Evolutionary conservation across 169 alveolate species (phyloP).

Genomic region (Plasmodium gaboni): DNA sequence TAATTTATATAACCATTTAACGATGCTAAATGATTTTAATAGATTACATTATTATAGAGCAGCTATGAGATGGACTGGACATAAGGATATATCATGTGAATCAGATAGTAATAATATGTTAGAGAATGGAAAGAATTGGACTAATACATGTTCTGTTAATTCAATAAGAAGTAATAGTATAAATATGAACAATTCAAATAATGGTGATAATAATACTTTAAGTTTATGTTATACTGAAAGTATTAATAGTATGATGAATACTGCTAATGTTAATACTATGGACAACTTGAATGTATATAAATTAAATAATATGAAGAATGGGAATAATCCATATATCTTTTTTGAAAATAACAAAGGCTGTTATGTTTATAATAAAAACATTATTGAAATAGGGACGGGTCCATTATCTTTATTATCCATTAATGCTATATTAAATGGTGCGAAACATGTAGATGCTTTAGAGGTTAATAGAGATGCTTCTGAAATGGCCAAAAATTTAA

Average conservation of each 20-base stretch:
- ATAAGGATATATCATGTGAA: slow-evolving; percentile 25
- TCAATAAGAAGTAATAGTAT: slow-evolving; percentile 1
- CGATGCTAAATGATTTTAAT: slow-evolving; percentile 87
- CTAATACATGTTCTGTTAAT: slow-evolving; percentile 17
- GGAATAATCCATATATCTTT: slow-evolving; percentile 27
- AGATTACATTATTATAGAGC: slow-evolving; percentile 88
- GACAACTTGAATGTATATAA: background rate
- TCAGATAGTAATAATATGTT: background rate
- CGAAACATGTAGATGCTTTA: slow-evolving; percentile 88
- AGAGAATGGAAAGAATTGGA: background rate
- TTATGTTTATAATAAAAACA: slow-evolving; percentile 81
- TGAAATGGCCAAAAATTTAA: slow-evolving; percentile 83
- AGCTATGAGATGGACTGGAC: slow-evolving; percentile 88
- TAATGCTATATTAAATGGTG: slow-evolving; percentile 89
- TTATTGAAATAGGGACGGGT: slow-evolving; percentile 90
- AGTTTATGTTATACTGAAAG: slow-evolving; percentile 11
- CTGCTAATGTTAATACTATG: slow-evolving; percentile 4
- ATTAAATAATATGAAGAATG: slow-evolving; percentile 3
- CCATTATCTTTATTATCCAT: slow-evolving; percentile 89
- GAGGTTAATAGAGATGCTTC: slow-evolving; percentile 88
- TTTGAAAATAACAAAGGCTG: slow-evolving; percentile 69
- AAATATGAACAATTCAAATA: slow-evolving; percentile 16
- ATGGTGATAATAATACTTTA: background rate
- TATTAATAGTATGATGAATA: slow-evolving; percentile 30
- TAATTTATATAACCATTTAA: slow-evolving; percentile 84